Evolutionary conservation across 2,329 filamentous ascomycete genomes (phyloP), one percentile per base, ranked within the genome.

Genomic region (Xylariales sp.): DNA sequence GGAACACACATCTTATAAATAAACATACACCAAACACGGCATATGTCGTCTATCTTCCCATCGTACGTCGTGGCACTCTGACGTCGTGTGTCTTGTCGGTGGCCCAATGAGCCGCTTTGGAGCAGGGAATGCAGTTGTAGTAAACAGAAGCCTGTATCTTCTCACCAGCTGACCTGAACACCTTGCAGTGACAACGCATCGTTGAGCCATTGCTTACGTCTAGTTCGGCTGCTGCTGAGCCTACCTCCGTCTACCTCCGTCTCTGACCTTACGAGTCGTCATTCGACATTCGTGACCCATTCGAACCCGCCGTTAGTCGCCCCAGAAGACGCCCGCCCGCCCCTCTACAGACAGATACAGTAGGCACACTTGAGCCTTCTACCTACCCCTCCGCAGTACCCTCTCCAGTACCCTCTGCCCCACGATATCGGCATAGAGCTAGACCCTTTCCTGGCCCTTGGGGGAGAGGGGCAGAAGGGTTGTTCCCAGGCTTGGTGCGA

Each of bases 151-250:
- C 34, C n/a, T 12, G 28, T 41, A 16, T 53, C 23, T 8, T 58
- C 68, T 61, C 68, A 54, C 68, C 70, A 70, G 70, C 70, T 72
- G 69, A 73, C 69, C 65, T 68, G 72, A 71, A 61, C 64, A 56
- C 58, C 64, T 65, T 71, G 70, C 71, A 75, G 72, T 73, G 72
- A 74, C 75, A 76, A 73, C 74, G 62, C 75, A 76, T 75, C 73
- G 67, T 71, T 68, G 55, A 62, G 39, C 43, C 63, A 23, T 57
- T 39, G 59, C 63, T 66, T 52, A 64, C 68, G 46, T 46, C 50
- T 36, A 30, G 46, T 61, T 61, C 48, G 57, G 62, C 62, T 53
- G 30, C 60, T 54, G 36, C 60, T 50, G 43, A 32, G 39, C 59
- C 50, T 36, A 34, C 49, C 36, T 55, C 9, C 39, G 12, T 41